phyloP scores from a whole-genome alignment of 2,329 filamentous ascomycete species.

The Colletotrichum sojae region DNA sequence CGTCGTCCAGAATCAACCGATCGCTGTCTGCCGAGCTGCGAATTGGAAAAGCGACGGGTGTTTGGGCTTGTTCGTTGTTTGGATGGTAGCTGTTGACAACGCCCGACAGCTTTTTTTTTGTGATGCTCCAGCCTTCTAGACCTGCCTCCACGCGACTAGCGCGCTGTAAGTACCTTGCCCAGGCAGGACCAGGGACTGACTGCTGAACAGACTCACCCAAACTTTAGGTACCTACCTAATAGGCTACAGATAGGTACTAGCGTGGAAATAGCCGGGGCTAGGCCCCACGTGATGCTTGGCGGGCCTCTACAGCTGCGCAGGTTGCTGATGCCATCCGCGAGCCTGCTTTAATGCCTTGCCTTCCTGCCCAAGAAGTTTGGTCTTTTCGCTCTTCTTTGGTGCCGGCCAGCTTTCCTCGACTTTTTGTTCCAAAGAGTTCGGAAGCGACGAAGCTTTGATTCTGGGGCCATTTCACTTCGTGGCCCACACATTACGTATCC shows the following conservation, averaged over 20 bases:
- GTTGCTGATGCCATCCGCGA: conserved; percentile 16
- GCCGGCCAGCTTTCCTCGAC: conserved; percentile 17
- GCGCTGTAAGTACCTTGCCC: conserved; percentile 26
- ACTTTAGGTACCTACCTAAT: too few species aligned
- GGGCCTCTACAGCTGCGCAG: conserved; percentile 25
- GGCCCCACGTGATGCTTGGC: conserved; percentile 40
- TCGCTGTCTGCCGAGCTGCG: conserved; percentile 7
- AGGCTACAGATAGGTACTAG: conserved; percentile 26
- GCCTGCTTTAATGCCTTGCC: conserved; percentile 18
- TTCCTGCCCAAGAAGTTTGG: conserved; percentile 23
- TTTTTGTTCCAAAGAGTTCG: conserved; percentile 5
- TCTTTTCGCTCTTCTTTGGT: conserved; percentile 21
- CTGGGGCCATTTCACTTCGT: conserved; percentile 23
- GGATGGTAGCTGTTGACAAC: conserved; percentile 30
- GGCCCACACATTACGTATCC: conserved; percentile 40
- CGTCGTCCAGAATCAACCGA: conserved; percentile 2
- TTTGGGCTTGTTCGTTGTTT: conserved; percentile 11
- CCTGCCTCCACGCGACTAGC: conserved; percentile 40
- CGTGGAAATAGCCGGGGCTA: conserved; percentile 22
- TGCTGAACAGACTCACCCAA: conserved; percentile 1
- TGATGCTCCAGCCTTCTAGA: conserved; percentile 39
- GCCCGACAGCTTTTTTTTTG: conserved; percentile 38
- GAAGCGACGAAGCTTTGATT: conserved; percentile 1
- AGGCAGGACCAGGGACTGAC: conserved; percentile 25
- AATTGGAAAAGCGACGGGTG: neutral